Evolutionary conservation across 805 yeast species (phyloP), one percentile per base, ranked within the genome.

Genomic region (Kodamaea fukazawae): DNA sequence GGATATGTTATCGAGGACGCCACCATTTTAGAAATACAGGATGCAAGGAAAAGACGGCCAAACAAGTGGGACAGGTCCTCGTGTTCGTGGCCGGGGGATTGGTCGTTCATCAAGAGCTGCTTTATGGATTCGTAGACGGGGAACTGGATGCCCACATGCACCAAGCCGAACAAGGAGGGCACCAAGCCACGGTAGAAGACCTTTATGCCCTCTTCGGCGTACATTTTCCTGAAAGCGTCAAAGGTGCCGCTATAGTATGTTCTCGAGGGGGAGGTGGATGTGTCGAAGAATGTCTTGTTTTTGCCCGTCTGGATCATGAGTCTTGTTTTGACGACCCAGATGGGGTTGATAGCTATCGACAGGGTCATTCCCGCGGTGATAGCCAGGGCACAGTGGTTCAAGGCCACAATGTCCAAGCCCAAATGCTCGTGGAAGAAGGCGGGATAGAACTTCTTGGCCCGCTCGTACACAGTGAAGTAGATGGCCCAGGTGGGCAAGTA

Each of bases 401-500:
- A 30, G 3, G 61, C 47, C 27, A 57, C 62, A 13, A 47, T 38
- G 10, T 56, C 45, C 13, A 62, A 38, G 26, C 55, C 54, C 33
- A 57, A 54, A 11, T 55, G 38, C n/a, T 38, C 33, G 11, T 61
- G 47, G 32, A 74, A 61, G 17, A 71, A 45, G 2, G 42, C 44
- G 1, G 83, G 81, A 51, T 76, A 78, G 35, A 71, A 55, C 32
- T 61, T 54, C 57, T 89, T 90, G 18, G 89, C 81, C 41, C 75
- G 67, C 56, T 91, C 98, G 60, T 93, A 93, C 23, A 89, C 85
- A 6, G 91, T 76, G 63, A 93, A 93, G 59, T 93, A 93, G 34
- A 93, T 86, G 73, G 89, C 89, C 99, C 99, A 93, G 0, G 97
- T 88, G 11, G 99, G 99, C 52, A 93, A 80, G 61, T 93, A 93